Percentiles rank a stretch among this genome's conserved stretches.
These are phyloP conservation scores for Fusarium sambucinum DNA, from an alignment of 2,329 filamentous ascomycete genomes.

Conservation along the genomic window DNA sequence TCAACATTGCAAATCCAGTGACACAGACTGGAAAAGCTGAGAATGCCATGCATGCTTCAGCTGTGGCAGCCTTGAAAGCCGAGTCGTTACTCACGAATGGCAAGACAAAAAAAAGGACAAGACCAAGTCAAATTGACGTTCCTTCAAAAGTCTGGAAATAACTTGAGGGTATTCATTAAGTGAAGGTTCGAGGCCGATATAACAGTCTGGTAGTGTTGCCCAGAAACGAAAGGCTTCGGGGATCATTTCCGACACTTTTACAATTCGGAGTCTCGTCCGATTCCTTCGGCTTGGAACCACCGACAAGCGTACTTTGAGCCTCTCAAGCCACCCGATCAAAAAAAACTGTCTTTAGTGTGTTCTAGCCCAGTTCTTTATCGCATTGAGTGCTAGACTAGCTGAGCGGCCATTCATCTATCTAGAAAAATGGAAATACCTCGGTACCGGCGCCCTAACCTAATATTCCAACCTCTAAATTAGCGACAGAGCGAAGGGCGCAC, in stretches of 20 bases:
- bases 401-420: background rate
- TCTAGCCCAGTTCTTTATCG: fast-evolving
- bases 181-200: background rate
- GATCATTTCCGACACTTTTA: background rate
- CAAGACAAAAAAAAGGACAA: background rate
- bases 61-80: background rate
- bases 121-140: background rate
- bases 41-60: background rate
- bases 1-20: background rate
- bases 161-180: background rate
- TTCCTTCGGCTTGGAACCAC: background rate
- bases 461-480: background rate
- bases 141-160: too few relatives aligned
- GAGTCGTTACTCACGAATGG: background rate
- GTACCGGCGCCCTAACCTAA: background rate
- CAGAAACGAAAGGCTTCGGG: background rate
- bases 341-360: too few relatives aligned
- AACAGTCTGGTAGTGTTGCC: background rate
- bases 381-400: background rate
- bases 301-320: background rate
- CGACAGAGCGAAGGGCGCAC: background rate
- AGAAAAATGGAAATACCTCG: background rate
- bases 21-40: too few relatives aligned
- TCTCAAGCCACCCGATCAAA: background rate
- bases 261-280: background rate